A percentile compares a stretch with the other conserved stretches of the same genome.
Evolutionary conservation across 2,329 filamentous ascomycete species (phyloP).

Genomic region (Clathrospora elynae): DNA sequence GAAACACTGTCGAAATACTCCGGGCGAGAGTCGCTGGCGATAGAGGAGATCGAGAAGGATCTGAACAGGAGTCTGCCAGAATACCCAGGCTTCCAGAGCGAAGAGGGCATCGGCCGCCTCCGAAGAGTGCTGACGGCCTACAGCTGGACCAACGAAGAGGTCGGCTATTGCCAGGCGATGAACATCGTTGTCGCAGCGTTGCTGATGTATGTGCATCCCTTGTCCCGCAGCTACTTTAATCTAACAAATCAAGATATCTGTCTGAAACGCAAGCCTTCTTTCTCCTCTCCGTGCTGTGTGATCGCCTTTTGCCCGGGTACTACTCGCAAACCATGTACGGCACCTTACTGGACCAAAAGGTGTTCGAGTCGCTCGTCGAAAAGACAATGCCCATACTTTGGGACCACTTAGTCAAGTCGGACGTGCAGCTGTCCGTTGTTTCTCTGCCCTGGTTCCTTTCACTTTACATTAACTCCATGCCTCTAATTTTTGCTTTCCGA

Average conservation of each 20-base stretch:
- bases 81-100: constrained; percentile 95
- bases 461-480: constrained; percentile 99
- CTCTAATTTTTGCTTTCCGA: constrained; percentile 93
- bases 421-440: constrained; percentile 96
- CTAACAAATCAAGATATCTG: constrained; percentile 70
- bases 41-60: constrained; percentile 99
- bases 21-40: constrained; percentile 88
- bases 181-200: constrained; percentile 99
- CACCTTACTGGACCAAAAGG: constrained; percentile 92
- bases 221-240: constrained; percentile 10
- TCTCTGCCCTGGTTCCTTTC: constrained; percentile 98
- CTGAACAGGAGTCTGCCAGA: constrained; percentile 94
- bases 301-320: constrained; percentile 91
- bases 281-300: constrained; percentile 86
- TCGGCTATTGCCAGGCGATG: constrained; percentile 99
- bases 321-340: constrained; percentile 99
- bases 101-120: constrained; percentile 89
- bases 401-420: constrained; percentile 96
- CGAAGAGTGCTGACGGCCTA: constrained; percentile 93
- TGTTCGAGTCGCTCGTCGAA: constrained; percentile 97
- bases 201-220: constrained; percentile 68
- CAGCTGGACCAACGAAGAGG: constrained; percentile 93
- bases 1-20: constrained; percentile 84
- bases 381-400: constrained; percentile 98
- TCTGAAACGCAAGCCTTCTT: constrained; percentile 96